Evolutionary conservation across 306 rosid species (phyloP).

Genomic region (Crotalaria pallida): DNA sequence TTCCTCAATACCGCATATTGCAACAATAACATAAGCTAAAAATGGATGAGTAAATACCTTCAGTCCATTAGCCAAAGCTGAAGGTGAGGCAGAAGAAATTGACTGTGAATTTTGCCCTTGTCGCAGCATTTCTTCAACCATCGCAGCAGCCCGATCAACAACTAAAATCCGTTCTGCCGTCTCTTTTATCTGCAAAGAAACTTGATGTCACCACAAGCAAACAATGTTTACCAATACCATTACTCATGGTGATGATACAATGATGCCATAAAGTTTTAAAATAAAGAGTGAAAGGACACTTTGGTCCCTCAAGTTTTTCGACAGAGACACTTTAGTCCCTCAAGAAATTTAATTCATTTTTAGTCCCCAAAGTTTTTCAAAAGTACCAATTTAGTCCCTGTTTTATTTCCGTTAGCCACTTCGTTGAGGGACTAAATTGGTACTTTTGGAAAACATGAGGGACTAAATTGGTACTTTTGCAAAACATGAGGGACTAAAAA

Average conservation of each 20-base stretch:
- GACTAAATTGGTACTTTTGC: too few species aligned
- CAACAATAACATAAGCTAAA: constrained; percentile 6
- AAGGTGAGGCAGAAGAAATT: constrained; percentile 30
- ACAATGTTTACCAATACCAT: background rate
- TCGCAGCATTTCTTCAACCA: constrained; percentile 91
- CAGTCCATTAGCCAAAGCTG: constrained; percentile 40
- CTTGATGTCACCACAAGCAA: constrained; percentile 20
- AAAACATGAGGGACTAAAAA: too few species aligned
- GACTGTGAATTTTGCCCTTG: constrained; percentile 48
- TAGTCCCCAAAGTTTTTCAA: too few species aligned
- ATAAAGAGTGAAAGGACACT: too few species aligned
- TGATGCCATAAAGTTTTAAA: background rate
- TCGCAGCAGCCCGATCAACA: constrained; percentile 88
- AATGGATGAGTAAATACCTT: constrained; percentile 39
- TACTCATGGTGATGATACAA: background rate
- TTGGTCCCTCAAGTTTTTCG: too few species aligned
- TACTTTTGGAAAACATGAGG: too few species aligned
- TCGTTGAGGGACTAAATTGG: too few species aligned
- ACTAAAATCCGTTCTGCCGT: constrained; percentile 77
- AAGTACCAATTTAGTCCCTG: too few species aligned
- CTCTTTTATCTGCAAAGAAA: constrained; percentile 68
- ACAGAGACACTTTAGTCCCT: too few species aligned
- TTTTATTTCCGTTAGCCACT: too few species aligned
- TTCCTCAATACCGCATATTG: constrained; percentile 19
- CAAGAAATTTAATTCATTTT: too few species aligned